Conservation (phyloP, 2,329 filamentous ascomycete species). For the Huntiella abstrusa region DNA sequence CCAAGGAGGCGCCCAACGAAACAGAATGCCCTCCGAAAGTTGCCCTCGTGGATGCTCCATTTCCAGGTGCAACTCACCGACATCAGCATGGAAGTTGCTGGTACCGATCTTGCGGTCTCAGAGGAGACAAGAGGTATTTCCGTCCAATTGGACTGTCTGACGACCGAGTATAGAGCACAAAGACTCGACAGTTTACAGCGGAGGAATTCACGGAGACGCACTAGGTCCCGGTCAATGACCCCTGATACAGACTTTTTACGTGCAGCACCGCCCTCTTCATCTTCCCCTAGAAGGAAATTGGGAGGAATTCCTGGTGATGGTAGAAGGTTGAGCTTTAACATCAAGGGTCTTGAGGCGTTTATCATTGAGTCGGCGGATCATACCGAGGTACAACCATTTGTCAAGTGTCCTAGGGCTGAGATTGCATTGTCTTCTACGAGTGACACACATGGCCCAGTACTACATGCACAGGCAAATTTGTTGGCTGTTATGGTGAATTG, state of each 20-base stretch:
- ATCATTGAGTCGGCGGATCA: slow-evolving; percentile 75
- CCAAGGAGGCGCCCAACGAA: slow-evolving; percentile 31
- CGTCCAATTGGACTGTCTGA: slow-evolving; percentile 73
- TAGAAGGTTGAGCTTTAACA: slow-evolving; percentile 60
- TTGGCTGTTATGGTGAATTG: slow-evolving; percentile 70
- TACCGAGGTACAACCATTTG: slow-evolving; percentile 69
- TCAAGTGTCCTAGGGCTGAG: slow-evolving; percentile 74
- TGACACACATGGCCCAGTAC: slow-evolving; percentile 70
- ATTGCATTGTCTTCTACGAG: slow-evolving; percentile 68
- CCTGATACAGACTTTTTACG: slow-evolving; percentile 47
- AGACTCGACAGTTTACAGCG: slow-evolving; percentile 46
- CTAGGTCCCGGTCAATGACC: slow-evolving; percentile 51
- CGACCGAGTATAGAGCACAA: slow-evolving; percentile 72
- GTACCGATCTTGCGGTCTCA: slow-evolving; percentile 68
- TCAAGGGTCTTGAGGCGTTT: slow-evolving; percentile 71
- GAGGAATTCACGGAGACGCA: slow-evolving; percentile 45
- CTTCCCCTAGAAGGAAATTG: slow-evolving; percentile 26
- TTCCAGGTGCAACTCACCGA: slow-evolving; percentile 74
- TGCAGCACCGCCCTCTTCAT: slow-evolving; percentile 14
- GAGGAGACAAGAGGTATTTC: slow-evolving; percentile 65
- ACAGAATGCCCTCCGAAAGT: slow-evolving; percentile 52
- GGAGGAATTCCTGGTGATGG: slow-evolving; percentile 49
- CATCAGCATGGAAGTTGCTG: slow-evolving; percentile 79
- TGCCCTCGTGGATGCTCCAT: slow-evolving; percentile 72
- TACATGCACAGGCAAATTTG: slow-evolving; percentile 69